These are phyloP conservation scores for Micractinium sp. DNA, from an alignment of 139 green algal species.

Conservation along the genomic window DNA sequence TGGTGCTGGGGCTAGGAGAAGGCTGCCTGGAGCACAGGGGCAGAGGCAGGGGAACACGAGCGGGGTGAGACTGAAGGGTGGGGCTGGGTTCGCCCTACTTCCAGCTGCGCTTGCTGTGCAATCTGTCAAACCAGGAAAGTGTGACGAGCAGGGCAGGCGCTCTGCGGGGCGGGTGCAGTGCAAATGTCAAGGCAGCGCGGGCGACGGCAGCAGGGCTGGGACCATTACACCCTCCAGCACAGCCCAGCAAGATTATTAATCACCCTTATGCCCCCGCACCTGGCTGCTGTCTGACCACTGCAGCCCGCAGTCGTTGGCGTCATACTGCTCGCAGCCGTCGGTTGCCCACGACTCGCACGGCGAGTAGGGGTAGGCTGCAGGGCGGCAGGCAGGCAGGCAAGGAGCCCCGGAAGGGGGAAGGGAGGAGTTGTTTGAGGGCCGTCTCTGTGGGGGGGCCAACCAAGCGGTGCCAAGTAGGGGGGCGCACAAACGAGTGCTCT, in stretches of 20 bases:
- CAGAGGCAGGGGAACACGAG: background rate
- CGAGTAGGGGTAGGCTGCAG: background rate
- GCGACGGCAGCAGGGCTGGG: too few species aligned
- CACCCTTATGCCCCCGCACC: background rate
- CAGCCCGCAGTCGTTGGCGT: slow-evolving; percentile 61
- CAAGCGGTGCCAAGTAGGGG: background rate
- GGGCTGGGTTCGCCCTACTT: background rate
- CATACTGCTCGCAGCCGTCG: slow-evolving; percentile 44
- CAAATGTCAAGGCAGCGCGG: too few species aligned
- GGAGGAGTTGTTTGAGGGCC: background rate
- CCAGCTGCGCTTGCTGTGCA: background rate
- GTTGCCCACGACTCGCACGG: slow-evolving; percentile 5
- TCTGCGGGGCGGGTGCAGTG: too few species aligned
- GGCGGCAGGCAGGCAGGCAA: background rate
- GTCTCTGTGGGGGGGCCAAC: background rate
- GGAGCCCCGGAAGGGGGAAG: background rate
- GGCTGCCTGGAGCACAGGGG: background rate
- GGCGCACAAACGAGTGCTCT: background rate
- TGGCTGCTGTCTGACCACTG: slow-evolving; percentile 54
- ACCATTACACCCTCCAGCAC: too few species aligned
- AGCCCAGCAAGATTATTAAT: too few species aligned
- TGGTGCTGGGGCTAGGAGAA: slow-evolving; percentile 23
- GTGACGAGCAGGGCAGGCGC: background rate
- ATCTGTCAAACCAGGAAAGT: background rate
- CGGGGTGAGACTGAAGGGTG: too few species aligned